Evolutionary conservation across 2,329 filamentous ascomycete genomes (phyloP).

Genomic region (Trichoderma sp.): DNA sequence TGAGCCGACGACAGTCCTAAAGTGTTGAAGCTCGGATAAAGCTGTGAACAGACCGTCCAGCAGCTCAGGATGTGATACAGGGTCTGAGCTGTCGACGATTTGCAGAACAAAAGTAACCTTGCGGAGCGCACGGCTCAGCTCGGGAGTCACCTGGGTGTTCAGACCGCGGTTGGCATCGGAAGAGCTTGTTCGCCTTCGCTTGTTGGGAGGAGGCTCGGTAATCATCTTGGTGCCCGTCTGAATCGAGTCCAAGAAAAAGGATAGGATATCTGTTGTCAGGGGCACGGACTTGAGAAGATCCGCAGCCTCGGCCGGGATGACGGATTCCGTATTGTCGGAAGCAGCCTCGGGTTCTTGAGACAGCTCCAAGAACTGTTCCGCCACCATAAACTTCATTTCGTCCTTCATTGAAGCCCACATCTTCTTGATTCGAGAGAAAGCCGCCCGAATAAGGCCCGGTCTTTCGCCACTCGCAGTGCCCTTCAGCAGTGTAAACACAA

Average conservation of each 20-base stretch:
- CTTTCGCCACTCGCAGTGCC: constrained; percentile 42
- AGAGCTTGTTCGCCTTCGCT: constrained; percentile 77
- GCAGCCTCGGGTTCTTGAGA: constrained; percentile 47
- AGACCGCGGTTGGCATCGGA: constrained; percentile 64
- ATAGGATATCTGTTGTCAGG: constrained; percentile 72
- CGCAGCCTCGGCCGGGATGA: constrained; percentile 61
- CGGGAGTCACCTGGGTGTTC: constrained; percentile 62
- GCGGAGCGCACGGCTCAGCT: constrained; percentile 67
- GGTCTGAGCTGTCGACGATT: constrained; percentile 77
- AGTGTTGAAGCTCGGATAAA: constrained; percentile 83
- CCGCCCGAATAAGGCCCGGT: constrained; percentile 58
- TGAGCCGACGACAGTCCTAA: constrained; percentile 77
- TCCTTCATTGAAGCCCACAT: constrained; percentile 74
- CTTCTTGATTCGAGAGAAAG: constrained; percentile 68
- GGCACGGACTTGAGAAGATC: constrained; percentile 72
- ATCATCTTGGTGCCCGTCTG: constrained; percentile 73
- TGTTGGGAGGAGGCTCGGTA: constrained; percentile 70
- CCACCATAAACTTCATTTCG: constrained; percentile 59
- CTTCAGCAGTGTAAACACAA: constrained; percentile 51
- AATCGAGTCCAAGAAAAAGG: constrained; percentile 71
- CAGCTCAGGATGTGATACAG: constrained; percentile 73
- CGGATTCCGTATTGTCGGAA: constrained; percentile 32
- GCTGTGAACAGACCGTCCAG: constrained; percentile 79
- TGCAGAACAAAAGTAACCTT: constrained; percentile 87
- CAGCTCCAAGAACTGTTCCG: constrained; percentile 63